Conservation (phyloP, 208 protist genomes). For the Tritrichomonas foetus region DNA sequence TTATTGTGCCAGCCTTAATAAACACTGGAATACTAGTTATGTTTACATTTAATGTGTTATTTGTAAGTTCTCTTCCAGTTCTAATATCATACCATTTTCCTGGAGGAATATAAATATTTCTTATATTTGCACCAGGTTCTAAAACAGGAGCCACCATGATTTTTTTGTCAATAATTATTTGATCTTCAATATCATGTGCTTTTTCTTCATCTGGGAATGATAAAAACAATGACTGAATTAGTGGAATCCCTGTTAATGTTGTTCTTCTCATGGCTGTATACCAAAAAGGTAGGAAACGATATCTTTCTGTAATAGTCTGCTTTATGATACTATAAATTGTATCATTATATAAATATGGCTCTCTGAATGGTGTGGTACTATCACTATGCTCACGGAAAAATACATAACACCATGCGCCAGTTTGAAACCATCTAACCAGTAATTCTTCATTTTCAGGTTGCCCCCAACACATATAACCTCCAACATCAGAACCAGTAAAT, state of each 20-base stretch:
- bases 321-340: constrained; percentile 49
- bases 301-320: constrained; percentile 60
- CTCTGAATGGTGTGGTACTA: constrained; percentile 83
- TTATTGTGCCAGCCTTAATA: constrained; percentile 75
- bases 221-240: constrained; percentile 81
- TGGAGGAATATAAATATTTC: constrained; percentile 70
- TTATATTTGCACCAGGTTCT: constrained; percentile 57
- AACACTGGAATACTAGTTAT: constrained; percentile 67
- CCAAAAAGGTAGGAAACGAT: constrained; percentile 83
- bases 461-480: constrained; percentile 87
- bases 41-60: background rate
- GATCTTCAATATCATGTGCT: constrained; percentile 59
- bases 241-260: constrained; percentile 67
- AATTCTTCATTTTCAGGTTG: constrained; percentile 73
- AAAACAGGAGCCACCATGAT: constrained; percentile 76
- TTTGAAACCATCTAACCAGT: constrained; percentile 91
- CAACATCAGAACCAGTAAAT: constrained; percentile 88
- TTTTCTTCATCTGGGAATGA: constrained; percentile 70
- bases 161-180: constrained; percentile 74
- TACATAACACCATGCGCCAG: constrained; percentile 75
- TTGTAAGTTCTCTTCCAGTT: background rate
- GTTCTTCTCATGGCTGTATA: constrained; percentile 86
- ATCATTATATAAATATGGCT: constrained; percentile 88
- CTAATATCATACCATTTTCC: constrained; percentile 41
- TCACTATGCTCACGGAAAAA: constrained; percentile 94